Evolutionary conservation across 805 yeast genomes (phyloP), one percentile per base, ranked within the genome.

Genomic region (Groenewaldozyma tartarivorans): DNA sequence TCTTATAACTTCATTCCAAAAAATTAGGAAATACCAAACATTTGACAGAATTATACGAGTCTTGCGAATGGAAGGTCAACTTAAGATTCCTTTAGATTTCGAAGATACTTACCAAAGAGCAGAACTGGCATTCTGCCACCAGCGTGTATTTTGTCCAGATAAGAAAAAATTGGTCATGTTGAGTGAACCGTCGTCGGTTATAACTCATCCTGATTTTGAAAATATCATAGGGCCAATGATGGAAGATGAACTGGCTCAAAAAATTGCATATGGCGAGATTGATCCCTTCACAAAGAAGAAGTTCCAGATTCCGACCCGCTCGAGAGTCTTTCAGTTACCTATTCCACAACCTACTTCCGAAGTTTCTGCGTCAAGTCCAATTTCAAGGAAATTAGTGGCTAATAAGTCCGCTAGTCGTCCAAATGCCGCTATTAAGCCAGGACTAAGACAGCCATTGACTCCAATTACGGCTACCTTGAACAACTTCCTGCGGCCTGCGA

Each of bases 101-200:
- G 66, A 68, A 37, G 66, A 67, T 1, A 88, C 81, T 46, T 79
- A 77, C 39, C 55, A 63, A 24, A 64, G 67, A 36, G 97, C 98
- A 0, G 71, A 74, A 45, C 66, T 78, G 33, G 90, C 96, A 9
- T 92, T 92, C 57, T 79, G 72, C 53, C 82, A 67, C 57, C 96
- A 87, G 57, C 71, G 94, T 46, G 96, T 92, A 1, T 90, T 76
- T 60, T 75, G 88, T 56, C 94, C 95, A 0, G 38, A 58, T 1
- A 46, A 54, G 1, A 52, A 67, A 32, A 39, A 51, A 30, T 62
- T 85, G n/a, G 67, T 69, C 1, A 74, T 84, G 26, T 64, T 90
- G 48, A 75, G 74, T 49, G 72, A 69, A 2, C 79, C 81, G 0
- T 62, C 57, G 1, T 63, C 57, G 2, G 53, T 55, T 4, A 40